phyloP scores from a whole-genome alignment of 495 filamentous ascomycete species.

The Talaromyces liani region DNA sequence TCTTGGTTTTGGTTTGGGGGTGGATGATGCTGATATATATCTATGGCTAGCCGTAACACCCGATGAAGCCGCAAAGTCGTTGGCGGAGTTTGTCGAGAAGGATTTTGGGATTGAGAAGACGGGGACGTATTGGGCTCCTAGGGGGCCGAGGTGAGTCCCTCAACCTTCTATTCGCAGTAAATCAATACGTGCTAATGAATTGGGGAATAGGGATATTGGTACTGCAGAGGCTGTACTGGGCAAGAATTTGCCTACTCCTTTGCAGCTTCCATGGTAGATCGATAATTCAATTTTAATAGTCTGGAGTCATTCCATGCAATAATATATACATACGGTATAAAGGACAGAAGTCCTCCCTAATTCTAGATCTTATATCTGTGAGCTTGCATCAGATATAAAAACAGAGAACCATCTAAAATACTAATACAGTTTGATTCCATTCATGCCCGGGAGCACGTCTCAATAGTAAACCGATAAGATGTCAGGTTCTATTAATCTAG shows the following conservation, averaged over 20 bases:
- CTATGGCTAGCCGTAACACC: constrained; percentile 51
- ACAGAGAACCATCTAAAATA: too few relatives aligned
- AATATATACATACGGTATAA: too few relatives aligned
- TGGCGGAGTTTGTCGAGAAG: constrained; percentile 52
- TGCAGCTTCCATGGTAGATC: constrained; percentile 62
- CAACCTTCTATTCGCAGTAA: background rate
- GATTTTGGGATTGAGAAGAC: constrained; percentile 55
- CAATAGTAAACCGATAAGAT: too few relatives aligned
- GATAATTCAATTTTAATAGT: background rate
- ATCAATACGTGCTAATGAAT: constrained; percentile 9
- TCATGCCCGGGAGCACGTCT: too few relatives aligned
- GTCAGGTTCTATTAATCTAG: too few relatives aligned
- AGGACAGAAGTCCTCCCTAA: too few relatives aligned
- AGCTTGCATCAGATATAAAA: too few relatives aligned
- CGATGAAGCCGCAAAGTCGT: constrained; percentile 54
- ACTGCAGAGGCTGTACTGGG: constrained; percentile 59
- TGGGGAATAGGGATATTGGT: constrained; percentile 51
- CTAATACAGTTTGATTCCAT: too few relatives aligned
- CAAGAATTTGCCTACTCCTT: constrained; percentile 50
- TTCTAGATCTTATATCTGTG: too few relatives aligned
- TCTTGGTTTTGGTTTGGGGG: background rate
- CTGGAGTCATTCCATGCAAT: too few relatives aligned
- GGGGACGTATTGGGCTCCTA: constrained; percentile 65
- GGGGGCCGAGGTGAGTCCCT: constrained; percentile 50
- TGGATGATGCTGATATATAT: background rate